phyloP scores from a whole-genome alignment of 139 green algal genomes.

The Dunaliella primolecta region DNA sequence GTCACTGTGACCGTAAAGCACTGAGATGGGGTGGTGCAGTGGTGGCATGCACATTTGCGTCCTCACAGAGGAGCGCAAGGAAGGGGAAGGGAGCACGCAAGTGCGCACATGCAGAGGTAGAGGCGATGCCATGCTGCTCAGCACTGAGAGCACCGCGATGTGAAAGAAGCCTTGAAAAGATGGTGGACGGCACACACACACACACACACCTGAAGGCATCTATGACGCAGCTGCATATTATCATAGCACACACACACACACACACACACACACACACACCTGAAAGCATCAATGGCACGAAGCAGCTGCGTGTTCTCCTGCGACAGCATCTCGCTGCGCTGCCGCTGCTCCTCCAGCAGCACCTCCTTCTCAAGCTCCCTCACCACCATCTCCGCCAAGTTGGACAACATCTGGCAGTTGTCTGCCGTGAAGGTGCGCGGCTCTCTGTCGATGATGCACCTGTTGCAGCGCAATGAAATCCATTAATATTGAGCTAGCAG shows the following conservation, averaged over 20 bases:
- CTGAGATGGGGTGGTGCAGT: no score
- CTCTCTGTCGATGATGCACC: slow-evolving; percentile 76
- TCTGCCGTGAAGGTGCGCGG: slow-evolving; percentile 70
- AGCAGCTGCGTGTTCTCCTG: slow-evolving; percentile 54
- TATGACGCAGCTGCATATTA: slow-evolving; percentile 53
- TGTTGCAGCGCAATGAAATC: slow-evolving; percentile 16
- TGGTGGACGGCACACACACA: no score
- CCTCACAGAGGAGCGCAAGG: no score
- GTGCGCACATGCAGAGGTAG: no score
- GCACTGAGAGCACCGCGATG: no score
- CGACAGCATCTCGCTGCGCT: slow-evolving; percentile 25
- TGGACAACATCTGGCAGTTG: slow-evolving; percentile 67
- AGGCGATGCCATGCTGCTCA: no score
- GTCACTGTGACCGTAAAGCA: no score
- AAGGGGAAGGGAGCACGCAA: no score
- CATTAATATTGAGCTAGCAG: not conserved
- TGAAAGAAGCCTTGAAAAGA: no score
- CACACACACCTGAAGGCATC: slow-evolving; percentile 61
- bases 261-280: no score
- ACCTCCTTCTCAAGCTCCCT: slow-evolving; percentile 83
- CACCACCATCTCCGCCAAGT: slow-evolving; percentile 83
- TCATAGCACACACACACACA: no score
- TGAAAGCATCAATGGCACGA: slow-evolving; percentile 63
- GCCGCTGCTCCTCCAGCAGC: slow-evolving; percentile 43
- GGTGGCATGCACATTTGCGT: no score